Evolutionary conservation across 2,329 filamentous ascomycete genomes (phyloP).

Genomic region (Ophiocordyceps polyrhachis-furcata): DNA sequence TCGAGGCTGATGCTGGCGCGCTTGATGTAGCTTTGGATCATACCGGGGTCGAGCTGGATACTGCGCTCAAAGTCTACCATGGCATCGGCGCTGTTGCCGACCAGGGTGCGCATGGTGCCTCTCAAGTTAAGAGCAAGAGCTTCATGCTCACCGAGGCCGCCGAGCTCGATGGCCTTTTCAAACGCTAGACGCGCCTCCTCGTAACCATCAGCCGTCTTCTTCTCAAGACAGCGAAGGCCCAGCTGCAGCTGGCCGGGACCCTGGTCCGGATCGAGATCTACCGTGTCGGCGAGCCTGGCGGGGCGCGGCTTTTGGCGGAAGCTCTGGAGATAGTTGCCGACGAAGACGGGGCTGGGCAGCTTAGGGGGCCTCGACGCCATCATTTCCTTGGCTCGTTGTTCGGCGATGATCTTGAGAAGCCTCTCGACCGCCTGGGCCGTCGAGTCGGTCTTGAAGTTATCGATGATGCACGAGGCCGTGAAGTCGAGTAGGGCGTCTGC

Average conservation of each 20-base stretch:
- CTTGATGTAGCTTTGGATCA: slow-evolving; percentile 98
- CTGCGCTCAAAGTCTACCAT: slow-evolving; percentile 79
- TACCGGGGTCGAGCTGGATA: slow-evolving; percentile 67
- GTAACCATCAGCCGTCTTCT: slow-evolving; percentile 81
- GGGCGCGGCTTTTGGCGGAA: slow-evolving; percentile 75
- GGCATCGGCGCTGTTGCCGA: slow-evolving; percentile 70
- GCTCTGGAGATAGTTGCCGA: slow-evolving; percentile 97
- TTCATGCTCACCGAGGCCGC: slow-evolving; percentile 64
- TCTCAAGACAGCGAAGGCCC: slow-evolving; percentile 62
- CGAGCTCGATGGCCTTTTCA: slow-evolving; percentile 69
- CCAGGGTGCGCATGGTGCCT: slow-evolving; percentile 85
- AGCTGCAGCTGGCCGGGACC: slow-evolving; percentile 75
- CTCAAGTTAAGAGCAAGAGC: slow-evolving; percentile 92
- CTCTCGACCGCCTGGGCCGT: slow-evolving; percentile 83
- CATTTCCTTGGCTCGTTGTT: slow-evolving; percentile 83
- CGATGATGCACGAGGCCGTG: slow-evolving; percentile 97
- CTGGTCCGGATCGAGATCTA: slow-evolving; percentile 57
- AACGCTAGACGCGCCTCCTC: slow-evolving; percentile 75
- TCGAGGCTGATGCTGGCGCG: slow-evolving; percentile 95
- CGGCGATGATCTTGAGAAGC: slow-evolving; percentile 89
- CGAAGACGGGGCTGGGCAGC: slow-evolving; percentile 87
- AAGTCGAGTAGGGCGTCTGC: slow-evolving; percentile 94
- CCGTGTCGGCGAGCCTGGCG: slow-evolving; percentile 61
- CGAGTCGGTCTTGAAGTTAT: slow-evolving; percentile 82
- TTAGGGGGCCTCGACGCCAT: slow-evolving; percentile 69